Evolutionary conservation across 2,329 filamentous ascomycete species (phyloP), one percentile per base, ranked within the genome.

Genomic region (Ophiostoma ulmi): DNA sequence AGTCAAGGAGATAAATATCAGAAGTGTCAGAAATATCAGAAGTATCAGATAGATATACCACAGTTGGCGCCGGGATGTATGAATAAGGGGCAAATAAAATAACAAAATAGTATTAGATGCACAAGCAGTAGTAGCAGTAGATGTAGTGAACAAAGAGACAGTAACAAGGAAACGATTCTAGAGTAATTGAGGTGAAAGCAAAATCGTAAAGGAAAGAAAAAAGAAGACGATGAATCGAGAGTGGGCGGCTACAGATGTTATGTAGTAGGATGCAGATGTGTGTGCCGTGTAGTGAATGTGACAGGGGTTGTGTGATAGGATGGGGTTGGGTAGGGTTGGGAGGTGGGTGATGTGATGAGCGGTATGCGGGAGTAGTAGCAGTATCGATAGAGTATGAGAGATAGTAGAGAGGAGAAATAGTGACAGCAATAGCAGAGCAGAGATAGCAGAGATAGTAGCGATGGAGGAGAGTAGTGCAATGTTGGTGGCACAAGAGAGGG

Each of bases 171-270:
- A 58, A 36, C 35, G 35, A 41, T 65, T 36, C 61, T 65, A 39
- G 35, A 76, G 76, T 74, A 35, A n/a, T 22, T 48, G 69, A 65
- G 4, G 36, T 38, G 35, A 65, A 64, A n/a, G 35, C 35, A 64
- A 64, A 38, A 69, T 70, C 68, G 69, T 55, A 38, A 61, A 71
- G 52, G 58, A 55, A 70, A 67, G 77, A 74, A 72, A 73, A 77
- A 79, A 78, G 52, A 48, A 81, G 65, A 68, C 58, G 76, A 72
- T 70, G 78, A 76, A 79, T 75, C 76, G 72, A 73, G 77, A 74
- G 75, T 76, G 81, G 82, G 83, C 81, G 81, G 79, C 78, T 82
- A 81, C 77, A 77, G 78, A 75, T 76, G 80, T 84, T 85, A 84
- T 84, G 83, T 84, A 84, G 58, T 63, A 63, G 58, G 58, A 63